These are phyloP conservation scores for Russula sp. DNA, from an alignment of 768 basidiomycete genomes.

Conservation along the genomic window DNA sequence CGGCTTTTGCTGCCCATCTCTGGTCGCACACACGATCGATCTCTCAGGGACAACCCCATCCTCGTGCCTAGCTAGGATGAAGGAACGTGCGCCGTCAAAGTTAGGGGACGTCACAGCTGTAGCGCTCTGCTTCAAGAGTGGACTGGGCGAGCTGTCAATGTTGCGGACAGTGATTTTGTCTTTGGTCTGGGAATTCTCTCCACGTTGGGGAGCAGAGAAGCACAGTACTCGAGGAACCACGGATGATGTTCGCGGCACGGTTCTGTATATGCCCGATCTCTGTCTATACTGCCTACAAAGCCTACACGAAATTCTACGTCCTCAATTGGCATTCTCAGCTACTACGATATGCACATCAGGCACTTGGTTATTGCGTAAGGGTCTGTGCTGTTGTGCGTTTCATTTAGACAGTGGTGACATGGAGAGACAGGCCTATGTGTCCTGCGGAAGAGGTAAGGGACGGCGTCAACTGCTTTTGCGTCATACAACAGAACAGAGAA, in stretches of 20 bases:
- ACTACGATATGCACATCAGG: constrained; percentile 44
- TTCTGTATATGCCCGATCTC: constrained; percentile 66
- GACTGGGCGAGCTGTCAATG: constrained; percentile 28
- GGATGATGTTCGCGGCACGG: constrained; percentile 53
- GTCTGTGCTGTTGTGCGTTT: constrained; percentile 70
- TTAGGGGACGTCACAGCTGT: constrained; percentile 32
- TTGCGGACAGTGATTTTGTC: constrained; percentile 44
- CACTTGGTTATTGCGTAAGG: constrained; percentile 54
- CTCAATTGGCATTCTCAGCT: constrained; percentile 62
- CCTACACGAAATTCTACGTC: constrained; percentile 73
- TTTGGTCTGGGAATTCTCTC: constrained; percentile 27
- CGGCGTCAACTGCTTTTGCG: too few relatives aligned
- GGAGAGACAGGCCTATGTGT: constrained; percentile 57
- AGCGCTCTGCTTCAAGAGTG: constrained; percentile 30
- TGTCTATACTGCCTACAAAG: constrained; percentile 51
- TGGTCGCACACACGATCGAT: not conserved
- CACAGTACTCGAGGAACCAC: constrained; percentile 71
- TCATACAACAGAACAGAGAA: not conserved
- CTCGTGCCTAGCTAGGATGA: constrained; percentile 64
- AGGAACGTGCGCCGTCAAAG: constrained; percentile 75
- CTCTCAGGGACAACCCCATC: constrained; percentile 52
- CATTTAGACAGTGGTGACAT: constrained; percentile 57
- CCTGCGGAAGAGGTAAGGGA: constrained; percentile 38
- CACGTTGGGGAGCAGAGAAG: constrained; percentile 49
- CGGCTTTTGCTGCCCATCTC: constrained; percentile 30